Evolutionary conservation across 306 rosid species (phyloP).

Genomic region (Glycyrrhiza uralensis): DNA sequence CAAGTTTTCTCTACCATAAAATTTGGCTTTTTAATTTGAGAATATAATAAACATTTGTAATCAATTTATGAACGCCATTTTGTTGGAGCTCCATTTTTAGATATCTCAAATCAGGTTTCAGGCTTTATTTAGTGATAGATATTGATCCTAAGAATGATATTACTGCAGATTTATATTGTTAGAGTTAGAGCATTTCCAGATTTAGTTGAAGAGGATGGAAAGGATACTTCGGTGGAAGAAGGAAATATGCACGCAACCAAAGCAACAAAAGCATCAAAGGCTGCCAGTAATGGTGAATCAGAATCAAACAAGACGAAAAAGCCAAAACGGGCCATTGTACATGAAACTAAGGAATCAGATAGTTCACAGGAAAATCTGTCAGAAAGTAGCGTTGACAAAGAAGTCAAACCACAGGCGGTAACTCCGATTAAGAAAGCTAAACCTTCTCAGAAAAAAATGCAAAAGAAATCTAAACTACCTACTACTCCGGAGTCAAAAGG

Average conservation of each 20-base stretch:
- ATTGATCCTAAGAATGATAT: not conserved
- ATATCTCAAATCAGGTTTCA: conserved; percentile 2
- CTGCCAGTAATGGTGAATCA: not conserved
- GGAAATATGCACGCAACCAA: not conserved
- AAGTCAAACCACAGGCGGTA: conserved; percentile 7
- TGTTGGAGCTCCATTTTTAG: not conserved
- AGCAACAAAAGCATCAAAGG: conserved; percentile 26
- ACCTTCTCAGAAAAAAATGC: not conserved
- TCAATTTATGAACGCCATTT: not conserved
- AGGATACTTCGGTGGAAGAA: conserved; percentile 17
- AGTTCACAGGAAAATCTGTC: conserved; percentile 13
- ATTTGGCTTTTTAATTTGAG: too few relatives aligned
- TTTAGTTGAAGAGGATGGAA: conserved; percentile 24
- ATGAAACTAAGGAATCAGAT: conserved; percentile 21
- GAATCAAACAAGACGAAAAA: conserved; percentile 15
- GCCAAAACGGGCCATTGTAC: conserved; percentile 9
- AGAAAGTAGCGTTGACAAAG: conserved; percentile 15
- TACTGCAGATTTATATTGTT: conserved; percentile 51
- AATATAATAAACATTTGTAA: not conserved
- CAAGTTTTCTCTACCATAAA: too few relatives aligned
- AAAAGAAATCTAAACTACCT: conserved; percentile 9
- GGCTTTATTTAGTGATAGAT: not conserved
- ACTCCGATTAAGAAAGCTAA: conserved; percentile 13
- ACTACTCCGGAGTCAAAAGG: not conserved
- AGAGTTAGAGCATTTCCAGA: conserved; percentile 45